Evolutionary conservation across 306 rosid species (phyloP), one percentile per base, ranked within the genome.

Genomic region (Luffa aegyptiaca): DNA sequence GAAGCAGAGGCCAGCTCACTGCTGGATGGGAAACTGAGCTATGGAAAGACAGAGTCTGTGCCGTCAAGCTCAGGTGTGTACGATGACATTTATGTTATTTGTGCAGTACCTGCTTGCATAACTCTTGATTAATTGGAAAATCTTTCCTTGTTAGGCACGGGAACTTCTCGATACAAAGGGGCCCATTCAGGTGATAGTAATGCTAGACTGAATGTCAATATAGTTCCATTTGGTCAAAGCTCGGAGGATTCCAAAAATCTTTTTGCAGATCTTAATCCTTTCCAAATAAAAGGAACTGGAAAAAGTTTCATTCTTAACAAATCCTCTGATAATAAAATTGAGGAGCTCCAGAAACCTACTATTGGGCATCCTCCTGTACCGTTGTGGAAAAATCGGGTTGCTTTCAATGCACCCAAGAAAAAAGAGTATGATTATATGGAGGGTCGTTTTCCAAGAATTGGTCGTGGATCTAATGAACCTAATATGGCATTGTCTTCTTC

Each of bases 181-280:
- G 83, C 85, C 81, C 96, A 91, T 59, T 85, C 89, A 35, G 86
- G 86, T 83, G 96, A 92, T 80, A 92, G 91, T 66, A 90, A 90
- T 80, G 74, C 79, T 51, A 90, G 98, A 82, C 84, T 87, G 84
- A 93, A 93, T 87, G 84, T 88, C 79, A 96, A 96, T 90, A 92
- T 90, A 52, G 92, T 90, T 49, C 97, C 99, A 62, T 90, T 88
- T 85, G 86, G 85, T 81, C 96, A 93, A 76, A 89, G 84, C 79
- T 78, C 86, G 8, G 93, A 88, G 76, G 98, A 96, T 81, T 39
- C 93, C 76, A 88, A 87, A 69, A 85, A 78, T 82, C 97, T 93
- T 73, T 96, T 96, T 85, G 93, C 96, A 1, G 99, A 96, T 79
- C 96, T 93, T 82, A 96, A 93, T 76, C 97, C 98, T 20, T 93